These are phyloP conservation scores for Mortierella hygrophila DNA, from an alignment of 192 early-diverging fungal species.

Conservation along the genomic window DNA sequence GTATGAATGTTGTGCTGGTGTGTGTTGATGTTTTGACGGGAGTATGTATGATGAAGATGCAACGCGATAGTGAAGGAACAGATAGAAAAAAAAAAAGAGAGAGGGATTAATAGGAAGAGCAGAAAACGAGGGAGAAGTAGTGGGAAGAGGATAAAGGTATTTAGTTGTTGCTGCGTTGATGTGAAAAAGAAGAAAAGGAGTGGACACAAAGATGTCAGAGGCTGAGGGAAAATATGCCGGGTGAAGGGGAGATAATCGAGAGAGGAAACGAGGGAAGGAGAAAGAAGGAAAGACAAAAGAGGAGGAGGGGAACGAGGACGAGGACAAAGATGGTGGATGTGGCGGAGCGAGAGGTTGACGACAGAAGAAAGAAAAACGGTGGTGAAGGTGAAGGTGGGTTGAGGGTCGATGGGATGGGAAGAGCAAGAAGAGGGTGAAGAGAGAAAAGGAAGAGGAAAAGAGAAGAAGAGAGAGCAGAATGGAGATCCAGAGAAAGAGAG, in stretches of 20 bases:
- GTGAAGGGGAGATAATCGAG: not conserved
- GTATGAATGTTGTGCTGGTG: not conserved
- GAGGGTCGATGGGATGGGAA: not conserved
- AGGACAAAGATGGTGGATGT: not conserved
- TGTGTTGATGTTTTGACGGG: not conserved
- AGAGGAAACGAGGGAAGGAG: no score
- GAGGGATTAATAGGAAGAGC: not conserved
- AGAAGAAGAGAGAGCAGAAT: not conserved
- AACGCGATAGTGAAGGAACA: no score
- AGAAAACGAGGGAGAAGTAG: not conserved
- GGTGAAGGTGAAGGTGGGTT: not conserved
- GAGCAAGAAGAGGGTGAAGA: not conserved
- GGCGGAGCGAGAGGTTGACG: not conserved
- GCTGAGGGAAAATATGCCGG: not conserved
- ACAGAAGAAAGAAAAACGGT: not conserved
- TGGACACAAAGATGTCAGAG: constrained; percentile 4
- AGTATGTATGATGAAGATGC: not conserved
- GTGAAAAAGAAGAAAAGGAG: not conserved
- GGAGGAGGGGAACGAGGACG: not conserved
- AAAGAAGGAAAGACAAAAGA: not conserved
- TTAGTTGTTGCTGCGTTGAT: not conserved
- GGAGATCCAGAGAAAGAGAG: not conserved
- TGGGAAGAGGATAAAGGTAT: not conserved
- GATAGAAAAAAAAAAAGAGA: no score
- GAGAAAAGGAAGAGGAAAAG: no score